phyloP scores from a whole-genome alignment of 495 filamentous ascomycete species.

The Xylaria telfairii region DNA sequence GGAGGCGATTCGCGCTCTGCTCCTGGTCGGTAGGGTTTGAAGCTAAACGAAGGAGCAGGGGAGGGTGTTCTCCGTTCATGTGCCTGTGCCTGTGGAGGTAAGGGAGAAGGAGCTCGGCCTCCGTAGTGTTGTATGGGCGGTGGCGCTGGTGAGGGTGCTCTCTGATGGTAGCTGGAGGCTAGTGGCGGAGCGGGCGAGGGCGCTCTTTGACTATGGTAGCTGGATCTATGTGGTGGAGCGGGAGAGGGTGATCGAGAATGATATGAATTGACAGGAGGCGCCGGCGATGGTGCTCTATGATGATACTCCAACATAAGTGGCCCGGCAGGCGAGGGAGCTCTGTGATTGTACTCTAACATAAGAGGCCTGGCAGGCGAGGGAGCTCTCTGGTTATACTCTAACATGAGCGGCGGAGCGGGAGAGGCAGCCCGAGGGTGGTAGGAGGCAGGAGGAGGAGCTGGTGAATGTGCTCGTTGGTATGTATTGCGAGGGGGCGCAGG shows the following conservation, averaged over 20 bases:
- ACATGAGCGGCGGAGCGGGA: slow-evolving; percentile 42
- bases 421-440: slow-evolving; percentile 41
- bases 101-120: slow-evolving; percentile 41
- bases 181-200: slow-evolving; percentile 45
- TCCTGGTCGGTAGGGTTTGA: slow-evolving; percentile 49
- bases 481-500: slow-evolving; percentile 34
- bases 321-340: slow-evolving; percentile 63
- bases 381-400: slow-evolving; percentile 49
- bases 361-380: slow-evolving; percentile 57
- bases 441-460: slow-evolving; percentile 38
- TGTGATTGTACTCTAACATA: slow-evolving; percentile 38
- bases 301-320: slow-evolving; percentile 28
- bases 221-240: slow-evolving; percentile 13
- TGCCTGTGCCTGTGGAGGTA: slow-evolving; percentile 40
- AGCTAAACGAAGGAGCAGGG: slow-evolving; percentile 49
- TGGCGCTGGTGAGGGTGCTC: slow-evolving; percentile 63
- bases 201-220: slow-evolving; percentile 5
- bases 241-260: slow-evolving; percentile 25
- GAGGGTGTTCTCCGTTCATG: slow-evolving; percentile 42
- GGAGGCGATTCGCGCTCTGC: slow-evolving; percentile 50
- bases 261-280: slow-evolving; percentile 47
- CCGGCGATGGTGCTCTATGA: slow-evolving; percentile 51
- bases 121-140: slow-evolving; percentile 34
- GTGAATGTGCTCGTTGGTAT: slow-evolving; percentile 23
- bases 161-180: slow-evolving; percentile 48